Evolutionary conservation across 2,329 filamentous ascomycete species (phyloP), one percentile per base, ranked within the genome.

Genomic region (Corniculantispora saksenae): DNA sequence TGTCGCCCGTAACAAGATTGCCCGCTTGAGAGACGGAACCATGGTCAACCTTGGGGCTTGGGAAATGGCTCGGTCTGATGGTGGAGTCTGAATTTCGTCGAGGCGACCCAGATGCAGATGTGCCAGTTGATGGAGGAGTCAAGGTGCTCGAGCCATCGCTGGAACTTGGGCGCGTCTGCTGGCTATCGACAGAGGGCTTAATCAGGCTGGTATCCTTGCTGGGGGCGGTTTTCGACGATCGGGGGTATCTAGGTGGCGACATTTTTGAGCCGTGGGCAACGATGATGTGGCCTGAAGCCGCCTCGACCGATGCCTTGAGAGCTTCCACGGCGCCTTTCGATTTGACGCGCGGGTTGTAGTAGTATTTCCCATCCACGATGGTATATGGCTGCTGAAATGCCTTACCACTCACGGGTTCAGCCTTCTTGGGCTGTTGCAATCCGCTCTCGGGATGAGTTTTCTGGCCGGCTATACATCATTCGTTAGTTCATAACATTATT

Each of bases 381-480:
- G 62, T 21, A 51, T 58, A 69, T 19, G 68, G 67, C 1, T 25
- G 53, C 21, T 43, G 3, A 4, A 21, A n/a, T 12, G 2, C 38
- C 27, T 25, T 63, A 13, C 8, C 7, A 4, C 10, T 29, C 13
- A 38, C 1, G 1, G 6, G 9, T 19, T 57, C 32, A 4, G n/a
- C 45, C 1, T 15, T 13, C 25, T 40, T 50, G 8, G 15, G 21
- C n/a, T n/a, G 15, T 17, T 74, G 74, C 9, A 78, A 69, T 3
- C 76, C 77, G 45, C 69, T 71, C 6, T 67, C 51, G 7, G 67
- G 63, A 47, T 75, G 71, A 19, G 73, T 62, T 5, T 48, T 68
- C 58, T 77, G 70, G 5, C 72, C 74, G 47, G 72, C 77, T 78
- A 27, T 13, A 29, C n/a, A 40, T 38, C 21, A 51, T 76, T 47